These are phyloP conservation scores for Acanthamoeba castellanii DNA, from an alignment of 208 protist species.

Conservation along the genomic window DNA sequence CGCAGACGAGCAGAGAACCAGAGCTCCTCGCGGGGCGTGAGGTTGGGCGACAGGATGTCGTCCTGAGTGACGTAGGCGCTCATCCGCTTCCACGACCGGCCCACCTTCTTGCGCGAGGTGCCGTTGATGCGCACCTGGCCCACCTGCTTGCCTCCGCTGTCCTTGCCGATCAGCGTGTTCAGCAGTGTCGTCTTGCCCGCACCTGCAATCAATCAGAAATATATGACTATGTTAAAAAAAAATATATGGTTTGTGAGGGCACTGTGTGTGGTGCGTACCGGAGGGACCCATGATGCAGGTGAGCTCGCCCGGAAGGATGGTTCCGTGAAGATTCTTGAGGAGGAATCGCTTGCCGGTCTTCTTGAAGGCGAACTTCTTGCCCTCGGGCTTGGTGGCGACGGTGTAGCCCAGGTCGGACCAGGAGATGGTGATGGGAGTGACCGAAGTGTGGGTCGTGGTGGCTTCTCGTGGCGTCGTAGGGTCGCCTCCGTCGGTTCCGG, in stretches of 20 bases:
- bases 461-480: neutral
- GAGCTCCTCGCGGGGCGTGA: slow-evolving; percentile 5
- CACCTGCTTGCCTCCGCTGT: neutral
- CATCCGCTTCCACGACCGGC: slow-evolving; percentile 8
- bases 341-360: neutral
- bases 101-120: neutral
- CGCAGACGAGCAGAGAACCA: slow-evolving; percentile 8
- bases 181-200: slow-evolving; percentile 63
- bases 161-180: neutral
- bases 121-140: slow-evolving; percentile 14
- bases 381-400: neutral
- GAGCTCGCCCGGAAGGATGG: neutral
- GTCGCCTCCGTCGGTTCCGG: neutral
- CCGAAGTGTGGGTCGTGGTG: too few relatives aligned
- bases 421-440: neutral
- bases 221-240: neutral
- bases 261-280: neutral
- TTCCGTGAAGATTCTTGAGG: neutral
- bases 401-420: neutral
- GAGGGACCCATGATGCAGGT: slow-evolving; percentile 57
- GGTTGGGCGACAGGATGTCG: slow-evolving; percentile 8
- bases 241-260: neutral
- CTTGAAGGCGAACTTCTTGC: neutral
- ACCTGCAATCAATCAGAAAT: neutral
- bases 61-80: slow-evolving; percentile 59